Evolutionary conservation across 1,139 yeast genomes (phyloP).

Genomic region (Pichia sp.): DNA sequence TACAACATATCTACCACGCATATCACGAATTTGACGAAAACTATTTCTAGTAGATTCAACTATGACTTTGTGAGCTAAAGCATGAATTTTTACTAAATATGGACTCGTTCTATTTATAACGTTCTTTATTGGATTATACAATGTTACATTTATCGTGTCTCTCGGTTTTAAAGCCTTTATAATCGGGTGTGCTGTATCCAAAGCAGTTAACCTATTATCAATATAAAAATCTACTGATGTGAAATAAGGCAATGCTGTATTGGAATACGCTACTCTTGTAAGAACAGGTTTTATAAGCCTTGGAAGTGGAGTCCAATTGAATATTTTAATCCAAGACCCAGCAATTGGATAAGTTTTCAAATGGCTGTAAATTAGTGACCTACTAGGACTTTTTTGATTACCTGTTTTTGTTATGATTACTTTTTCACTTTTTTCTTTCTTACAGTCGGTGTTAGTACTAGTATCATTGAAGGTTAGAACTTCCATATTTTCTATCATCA

Average conservation of each 20-base stretch:
- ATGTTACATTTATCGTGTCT: slow-evolving; percentile 38
- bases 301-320: slow-evolving; percentile 34
- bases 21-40: slow-evolving; percentile 34
- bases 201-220: slow-evolving; percentile 32
- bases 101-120: slow-evolving; percentile 32
- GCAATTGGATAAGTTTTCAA: slow-evolving; percentile 37
- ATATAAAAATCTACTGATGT: slow-evolving; percentile 25
- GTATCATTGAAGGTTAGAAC: not conserved
- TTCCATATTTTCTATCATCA: not conserved
- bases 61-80: slow-evolving; percentile 32
- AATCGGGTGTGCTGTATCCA: slow-evolving; percentile 36
- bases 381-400: slow-evolving; percentile 11
- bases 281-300: slow-evolving; percentile 27
- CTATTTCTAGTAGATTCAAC: slow-evolving; percentile 41
- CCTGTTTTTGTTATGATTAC: not conserved
- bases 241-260: slow-evolving; percentile 19
- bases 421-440: not conserved
- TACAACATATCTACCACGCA: slow-evolving; percentile 27
- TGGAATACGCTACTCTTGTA: slow-evolving; percentile 22
- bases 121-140: slow-evolving; percentile 10
- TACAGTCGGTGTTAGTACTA: not conserved
- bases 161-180: slow-evolving; percentile 36
- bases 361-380: slow-evolving; percentile 30
- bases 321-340: slow-evolving; percentile 34
- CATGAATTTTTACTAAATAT: slow-evolving; percentile 31